Evolutionary conservation across 1,284 basidiomycete genomes (phyloP).

Genomic region (Ustilago esculenta): DNA sequence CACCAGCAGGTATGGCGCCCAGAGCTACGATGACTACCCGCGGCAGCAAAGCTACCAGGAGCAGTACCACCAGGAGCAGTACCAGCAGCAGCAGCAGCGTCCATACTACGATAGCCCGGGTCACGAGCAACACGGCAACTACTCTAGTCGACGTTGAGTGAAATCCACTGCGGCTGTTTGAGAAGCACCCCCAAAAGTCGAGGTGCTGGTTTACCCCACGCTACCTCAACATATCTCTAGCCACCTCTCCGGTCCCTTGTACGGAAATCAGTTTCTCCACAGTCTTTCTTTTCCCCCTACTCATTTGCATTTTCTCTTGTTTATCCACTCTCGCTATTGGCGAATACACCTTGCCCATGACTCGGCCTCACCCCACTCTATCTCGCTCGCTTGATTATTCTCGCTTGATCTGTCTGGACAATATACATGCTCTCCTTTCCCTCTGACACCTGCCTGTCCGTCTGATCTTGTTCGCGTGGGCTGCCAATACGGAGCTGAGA

Average conservation of each 20-base stretch:
- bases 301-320: neutral
- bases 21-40: slow-evolving; percentile 38
- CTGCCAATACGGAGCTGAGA: too few relatives aligned
- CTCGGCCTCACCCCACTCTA: neutral
- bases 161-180: neutral
- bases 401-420: slow-evolving; percentile 15
- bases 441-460: neutral
- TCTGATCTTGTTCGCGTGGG: neutral
- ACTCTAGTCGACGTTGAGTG: slow-evolving; percentile 19
- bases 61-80: slow-evolving; percentile 16
- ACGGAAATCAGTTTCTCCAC: neutral
- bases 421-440: slow-evolving; percentile 5
- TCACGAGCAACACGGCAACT: slow-evolving; percentile 16
- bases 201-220: too few relatives aligned
- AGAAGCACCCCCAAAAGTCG: neutral
- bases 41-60: slow-evolving; percentile 21
- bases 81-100: slow-evolving; percentile 19
- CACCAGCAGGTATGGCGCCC: slow-evolving; percentile 42
- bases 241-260: slow-evolving; percentile 1
- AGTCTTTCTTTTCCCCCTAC: neutral
- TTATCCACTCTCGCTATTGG: slow-evolving; percentile 2
- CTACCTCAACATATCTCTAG: too few relatives aligned
- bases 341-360: neutral
- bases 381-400: neutral
- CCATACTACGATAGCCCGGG: slow-evolving; percentile 37